phyloP scores from a whole-genome alignment of 1,284 basidiomycete genomes.

The Psilocybe mexicana region DNA sequence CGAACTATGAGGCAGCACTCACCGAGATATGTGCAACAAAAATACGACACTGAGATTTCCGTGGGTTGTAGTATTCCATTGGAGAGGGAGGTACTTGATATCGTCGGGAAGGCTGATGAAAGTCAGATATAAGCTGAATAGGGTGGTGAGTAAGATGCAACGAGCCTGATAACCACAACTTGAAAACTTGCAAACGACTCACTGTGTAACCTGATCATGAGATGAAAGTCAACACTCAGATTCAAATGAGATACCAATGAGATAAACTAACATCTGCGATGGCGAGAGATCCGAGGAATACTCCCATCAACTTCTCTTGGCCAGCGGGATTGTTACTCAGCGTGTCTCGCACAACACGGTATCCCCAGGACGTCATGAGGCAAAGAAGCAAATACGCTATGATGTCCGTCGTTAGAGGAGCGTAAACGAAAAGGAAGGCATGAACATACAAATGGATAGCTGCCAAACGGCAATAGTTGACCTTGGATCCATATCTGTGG shows the following conservation, averaged over 20 bases:
- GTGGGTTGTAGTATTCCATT: conserved; percentile 72
- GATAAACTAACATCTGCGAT: conserved; percentile 15
- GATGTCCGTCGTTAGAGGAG: background rate
- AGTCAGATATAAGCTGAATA: conserved; percentile 53
- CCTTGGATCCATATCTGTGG: conserved; percentile 15
- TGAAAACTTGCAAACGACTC: background rate
- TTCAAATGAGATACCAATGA: background rate
- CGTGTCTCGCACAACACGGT: conserved; percentile 16
- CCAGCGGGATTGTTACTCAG: conserved; percentile 10
- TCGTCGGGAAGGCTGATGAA: conserved; percentile 56
- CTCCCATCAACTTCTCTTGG: conserved; percentile 20
- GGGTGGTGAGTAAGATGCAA: background rate
- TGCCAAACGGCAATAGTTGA: conserved; percentile 21
- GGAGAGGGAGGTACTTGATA: conserved; percentile 46
- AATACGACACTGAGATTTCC: conserved; percentile 61
- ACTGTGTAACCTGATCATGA: conserved; percentile 15
- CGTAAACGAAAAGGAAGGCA: background rate
- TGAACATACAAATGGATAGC: conserved; percentile 14
- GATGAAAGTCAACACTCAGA: background rate
- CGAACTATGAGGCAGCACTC: background rate
- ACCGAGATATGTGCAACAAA: conserved; percentile 23
- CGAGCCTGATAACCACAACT: too few species aligned
- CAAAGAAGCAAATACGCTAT: conserved; percentile 20
- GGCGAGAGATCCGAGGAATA: conserved; percentile 13
- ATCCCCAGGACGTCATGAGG: conserved; percentile 15